These are phyloP conservation scores for Sarcocystis neurona DNA, from an alignment of 169 alveolate species.

Conservation along the genomic window DNA sequence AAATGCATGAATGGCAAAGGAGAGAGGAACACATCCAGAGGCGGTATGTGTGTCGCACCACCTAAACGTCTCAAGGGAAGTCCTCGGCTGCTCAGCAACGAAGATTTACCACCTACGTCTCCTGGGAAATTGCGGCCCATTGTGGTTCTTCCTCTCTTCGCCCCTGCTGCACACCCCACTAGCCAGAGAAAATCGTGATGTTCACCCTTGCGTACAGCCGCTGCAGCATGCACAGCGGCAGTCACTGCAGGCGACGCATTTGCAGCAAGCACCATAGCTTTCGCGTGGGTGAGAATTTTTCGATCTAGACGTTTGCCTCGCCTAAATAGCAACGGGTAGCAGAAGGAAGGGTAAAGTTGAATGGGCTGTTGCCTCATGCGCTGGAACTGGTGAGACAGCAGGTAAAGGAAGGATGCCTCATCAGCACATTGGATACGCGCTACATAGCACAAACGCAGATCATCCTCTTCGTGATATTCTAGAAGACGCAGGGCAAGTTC, in stretches of 20 bases:
- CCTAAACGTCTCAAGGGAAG: no score
- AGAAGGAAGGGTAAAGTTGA: not conserved
- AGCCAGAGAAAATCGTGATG: no score
- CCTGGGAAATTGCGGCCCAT: no score
- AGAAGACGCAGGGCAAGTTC: not conserved
- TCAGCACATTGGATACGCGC: conserved; percentile 14
- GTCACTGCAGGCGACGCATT: not conserved
- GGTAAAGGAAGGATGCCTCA: not conserved
- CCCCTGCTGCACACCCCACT: no score
- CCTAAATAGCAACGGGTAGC: not conserved
- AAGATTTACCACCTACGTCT: no score
- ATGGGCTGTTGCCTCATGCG: conserved; percentile 26
- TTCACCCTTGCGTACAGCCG: no score
- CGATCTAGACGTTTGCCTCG: conserved; percentile 1
- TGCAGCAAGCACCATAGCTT: not conserved
- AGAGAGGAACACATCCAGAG: no score
- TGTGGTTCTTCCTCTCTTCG: no score
- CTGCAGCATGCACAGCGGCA: no score
- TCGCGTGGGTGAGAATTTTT: not conserved
- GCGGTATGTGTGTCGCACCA: no score
- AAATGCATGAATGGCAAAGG: no score
- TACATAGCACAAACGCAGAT: not conserved
- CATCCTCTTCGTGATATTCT: conserved; percentile 3
- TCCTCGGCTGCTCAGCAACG: no score
- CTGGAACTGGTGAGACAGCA: not conserved